A percentile compares a stretch with the other conserved stretches of the same genome.
phyloP scores from a whole-genome alignment of 441 rosid genomes.

The Sinapis alba region DNA sequence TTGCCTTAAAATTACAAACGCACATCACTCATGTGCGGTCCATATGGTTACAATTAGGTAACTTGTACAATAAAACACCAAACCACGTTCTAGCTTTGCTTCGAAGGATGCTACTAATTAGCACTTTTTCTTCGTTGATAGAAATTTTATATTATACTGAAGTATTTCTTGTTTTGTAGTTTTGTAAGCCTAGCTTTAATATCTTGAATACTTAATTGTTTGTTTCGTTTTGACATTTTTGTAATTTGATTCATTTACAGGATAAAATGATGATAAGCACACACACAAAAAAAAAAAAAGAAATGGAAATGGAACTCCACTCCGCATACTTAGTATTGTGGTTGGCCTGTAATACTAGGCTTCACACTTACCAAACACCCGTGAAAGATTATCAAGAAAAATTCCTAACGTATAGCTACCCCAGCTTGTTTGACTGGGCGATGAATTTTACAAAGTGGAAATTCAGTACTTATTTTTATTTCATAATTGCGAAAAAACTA shows the following conservation, averaged over 20 bases:
- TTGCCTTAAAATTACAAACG: neutral
- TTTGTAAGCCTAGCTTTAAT: neutral
- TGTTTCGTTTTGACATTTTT: neutral
- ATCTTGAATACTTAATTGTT: neutral
- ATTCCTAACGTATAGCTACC: neutral
- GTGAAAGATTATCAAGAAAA: neutral
- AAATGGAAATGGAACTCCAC: neutral
- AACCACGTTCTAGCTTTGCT: conserved; percentile 27
- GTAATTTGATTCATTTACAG: neutral
- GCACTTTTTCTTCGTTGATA: neutral
- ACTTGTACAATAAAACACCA: conserved; percentile 22
- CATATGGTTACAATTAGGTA: conserved; percentile 3
- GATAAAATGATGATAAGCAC: neutral
- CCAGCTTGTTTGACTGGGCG: neutral
- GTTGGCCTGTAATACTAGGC: neutral
- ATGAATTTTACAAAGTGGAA: neutral
- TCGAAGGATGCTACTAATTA: conserved; percentile 25
- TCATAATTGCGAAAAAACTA: neutral
- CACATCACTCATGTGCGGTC: conserved; percentile 30
- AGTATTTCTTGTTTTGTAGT: neutral
- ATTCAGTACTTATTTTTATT: neutral
- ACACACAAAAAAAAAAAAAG: neutral
- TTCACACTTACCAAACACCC: neutral
- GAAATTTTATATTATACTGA: neutral
- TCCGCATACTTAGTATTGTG: neutral